phyloP scores from a whole-genome alignment of 306 rosid species.

The Inga laurina region DNA sequence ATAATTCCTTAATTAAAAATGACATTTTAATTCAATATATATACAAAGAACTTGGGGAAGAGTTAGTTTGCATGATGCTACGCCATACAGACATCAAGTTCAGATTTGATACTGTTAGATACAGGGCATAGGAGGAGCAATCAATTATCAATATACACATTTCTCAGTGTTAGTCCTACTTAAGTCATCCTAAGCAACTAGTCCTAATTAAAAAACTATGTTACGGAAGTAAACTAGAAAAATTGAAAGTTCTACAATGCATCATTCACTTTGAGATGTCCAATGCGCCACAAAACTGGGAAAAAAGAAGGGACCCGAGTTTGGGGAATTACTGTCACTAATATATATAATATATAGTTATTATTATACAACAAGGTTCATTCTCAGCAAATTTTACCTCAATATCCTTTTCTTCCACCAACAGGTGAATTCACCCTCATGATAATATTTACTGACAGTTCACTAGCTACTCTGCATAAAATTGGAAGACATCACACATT shows the following conservation, averaged over 20 bases:
- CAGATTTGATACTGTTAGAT: background rate
- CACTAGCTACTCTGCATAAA: conserved; percentile 67
- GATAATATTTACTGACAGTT: conserved; percentile 49
- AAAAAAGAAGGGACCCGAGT: conserved; percentile 19
- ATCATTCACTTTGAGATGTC: conserved; percentile 35
- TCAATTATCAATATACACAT: conserved; percentile 23
- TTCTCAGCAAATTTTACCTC: conserved; percentile 52
- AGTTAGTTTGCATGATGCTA: conserved; percentile 3
- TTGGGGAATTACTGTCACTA: conserved; percentile 37
- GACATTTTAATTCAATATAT: conserved; percentile 8
- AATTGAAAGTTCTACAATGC: background rate
- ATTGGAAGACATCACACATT: conserved; percentile 27
- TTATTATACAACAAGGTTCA: conserved; percentile 43
- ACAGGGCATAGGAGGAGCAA: conserved; percentile 17
- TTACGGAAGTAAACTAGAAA: background rate
- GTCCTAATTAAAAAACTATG: background rate
- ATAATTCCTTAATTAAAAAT: background rate
- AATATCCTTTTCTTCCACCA: conserved; percentile 38
- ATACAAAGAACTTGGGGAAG: background rate
- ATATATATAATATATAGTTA: conserved; percentile 27
- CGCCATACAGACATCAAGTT: conserved; percentile 7
- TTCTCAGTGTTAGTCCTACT: conserved; percentile 20
- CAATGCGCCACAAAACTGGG: conserved; percentile 37
- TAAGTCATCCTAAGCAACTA: conserved; percentile 12
- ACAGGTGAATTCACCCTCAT: conserved; percentile 63